Percentiles rank a stretch among this genome's conserved stretches.
phyloP scores from a whole-genome alignment of 106 monocot genomes.

The Dendrobium officinale region DNA sequence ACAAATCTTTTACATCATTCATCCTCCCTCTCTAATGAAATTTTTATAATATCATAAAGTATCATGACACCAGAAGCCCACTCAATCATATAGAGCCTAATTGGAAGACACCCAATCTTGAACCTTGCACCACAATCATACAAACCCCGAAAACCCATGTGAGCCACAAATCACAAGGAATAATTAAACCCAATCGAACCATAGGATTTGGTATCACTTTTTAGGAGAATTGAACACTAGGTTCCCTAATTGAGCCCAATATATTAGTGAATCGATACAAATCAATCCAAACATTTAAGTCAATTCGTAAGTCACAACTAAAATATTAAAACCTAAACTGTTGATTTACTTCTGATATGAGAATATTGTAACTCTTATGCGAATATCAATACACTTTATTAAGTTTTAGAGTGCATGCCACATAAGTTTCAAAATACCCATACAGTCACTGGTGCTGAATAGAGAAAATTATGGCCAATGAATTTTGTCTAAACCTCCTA shows the following conservation, averaged over 20 bases:
- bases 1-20: neutral
- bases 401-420: neutral
- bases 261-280: no score
- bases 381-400: neutral
- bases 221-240: no score
- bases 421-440: neutral
- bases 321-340: neutral
- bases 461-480: neutral
- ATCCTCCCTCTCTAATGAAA: neutral
- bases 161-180: neutral
- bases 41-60: neutral
- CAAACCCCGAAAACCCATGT: neutral
- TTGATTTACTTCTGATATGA: neutral
- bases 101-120: neutral
- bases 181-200: neutral
- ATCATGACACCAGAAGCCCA: neutral
- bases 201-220: neutral
- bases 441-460: neutral
- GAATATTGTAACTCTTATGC: neutral
- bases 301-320: neutral
- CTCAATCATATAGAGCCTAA: neutral
- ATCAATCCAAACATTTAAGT: no score
- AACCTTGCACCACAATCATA: neutral
- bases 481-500: neutral
- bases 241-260: no score